phyloP scores from a whole-genome alignment of 2,329 filamentous ascomycete genomes.

The Penicillium sp. region DNA sequence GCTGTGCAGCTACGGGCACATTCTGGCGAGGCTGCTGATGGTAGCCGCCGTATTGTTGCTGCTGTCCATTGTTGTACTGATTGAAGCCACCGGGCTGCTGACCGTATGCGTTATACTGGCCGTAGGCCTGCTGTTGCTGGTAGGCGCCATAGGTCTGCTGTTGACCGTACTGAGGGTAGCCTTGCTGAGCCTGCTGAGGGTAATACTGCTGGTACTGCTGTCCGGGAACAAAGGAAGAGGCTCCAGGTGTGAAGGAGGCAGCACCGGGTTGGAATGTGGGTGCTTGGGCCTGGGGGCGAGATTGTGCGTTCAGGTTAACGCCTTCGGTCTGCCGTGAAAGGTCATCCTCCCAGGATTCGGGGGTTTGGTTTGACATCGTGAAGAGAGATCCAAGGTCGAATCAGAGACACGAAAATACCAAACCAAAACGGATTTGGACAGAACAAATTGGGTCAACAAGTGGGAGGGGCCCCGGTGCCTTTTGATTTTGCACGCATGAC shows the following conservation, averaged over 20 bases:
- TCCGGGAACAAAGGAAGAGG: conserved; percentile 68
- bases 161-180: conserved; percentile 43
- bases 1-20: conserved; percentile 43
- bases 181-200: conserved; percentile 10
- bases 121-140: conserved; percentile 41
- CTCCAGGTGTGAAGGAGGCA: conserved; percentile 70
- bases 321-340: conserved; percentile 75
- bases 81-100: conserved; percentile 65
- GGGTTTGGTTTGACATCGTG: conserved; percentile 70
- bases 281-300: conserved; percentile 50
- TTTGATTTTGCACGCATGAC: conserved; percentile 26
- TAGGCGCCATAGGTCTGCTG: conserved; percentile 35
- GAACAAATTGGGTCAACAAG: conserved; percentile 15
- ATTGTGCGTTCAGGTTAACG: conserved; percentile 66
- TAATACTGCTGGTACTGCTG: conserved; percentile 62
- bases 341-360: conserved; percentile 94
- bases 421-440: conserved; percentile 24
- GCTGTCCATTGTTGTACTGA: conserved; percentile 38
- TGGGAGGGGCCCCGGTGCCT: conserved; percentile 28
- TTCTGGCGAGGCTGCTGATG: conserved; percentile 51
- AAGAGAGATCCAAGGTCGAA: conserved; percentile 18
- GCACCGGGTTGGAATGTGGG: conserved; percentile 65
- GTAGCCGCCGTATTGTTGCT: conserved; percentile 62
- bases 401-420: conserved; percentile 20
- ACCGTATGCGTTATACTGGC: conserved; percentile 37